Base-by-base conservation (phyloP, 2,329 filamentous ascomycete species). In the Venturia pyrina region DNA sequence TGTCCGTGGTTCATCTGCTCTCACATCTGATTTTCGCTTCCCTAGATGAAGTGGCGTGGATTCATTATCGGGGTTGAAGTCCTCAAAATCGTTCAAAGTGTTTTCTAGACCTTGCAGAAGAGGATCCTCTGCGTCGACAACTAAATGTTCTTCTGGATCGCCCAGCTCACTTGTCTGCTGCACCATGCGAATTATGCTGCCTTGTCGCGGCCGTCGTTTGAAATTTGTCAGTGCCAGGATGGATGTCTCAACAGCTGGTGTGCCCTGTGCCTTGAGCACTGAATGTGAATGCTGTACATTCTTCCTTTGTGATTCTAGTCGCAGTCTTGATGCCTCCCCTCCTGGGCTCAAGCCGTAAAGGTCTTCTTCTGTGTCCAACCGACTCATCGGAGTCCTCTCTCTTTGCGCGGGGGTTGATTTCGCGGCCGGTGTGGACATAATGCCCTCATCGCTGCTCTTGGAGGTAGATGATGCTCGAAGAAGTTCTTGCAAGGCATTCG, bases 21-120 rank as follows among this genome's bases (percentile, higher is more conserved):
- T 17, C 21, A 44, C 28, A 28, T 37, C 24, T 40, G 62, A 24
- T 34, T 59, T 41, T 28, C 48, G 44, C 28, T 65, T 59, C 13
- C 21, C 24, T 28, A 59, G 75, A 66, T 85, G 83, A 34, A 88
- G 71, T 3, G 88, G 87, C 7, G 88, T 90, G 19, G 87, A 88
- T 75, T 89, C 87, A 37, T 85, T 86, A 66, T 89, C 86, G 0
- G 82, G 87, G 63, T 79, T 81, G 71, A 85, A 88, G 69, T 78
- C 74, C 11, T 73, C 72, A 41, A 68, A 63, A 28, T 59, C 28
- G 65, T 46, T 17, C 32, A 44, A 17, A 75, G 75, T 24, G 75
- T 76, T 3, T 76, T 81, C 65, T 79, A 82, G 68, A 78, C 82
- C 50, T 74, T 72, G 0, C 71, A 74, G 62, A 74, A 77, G 59